Percentiles rank a stretch among this genome's conserved stretches.
These are phyloP conservation scores for Apiotrichum siamense DNA, from an alignment of 1,284 basidiomycete genomes.

Conservation along the genomic window DNA sequence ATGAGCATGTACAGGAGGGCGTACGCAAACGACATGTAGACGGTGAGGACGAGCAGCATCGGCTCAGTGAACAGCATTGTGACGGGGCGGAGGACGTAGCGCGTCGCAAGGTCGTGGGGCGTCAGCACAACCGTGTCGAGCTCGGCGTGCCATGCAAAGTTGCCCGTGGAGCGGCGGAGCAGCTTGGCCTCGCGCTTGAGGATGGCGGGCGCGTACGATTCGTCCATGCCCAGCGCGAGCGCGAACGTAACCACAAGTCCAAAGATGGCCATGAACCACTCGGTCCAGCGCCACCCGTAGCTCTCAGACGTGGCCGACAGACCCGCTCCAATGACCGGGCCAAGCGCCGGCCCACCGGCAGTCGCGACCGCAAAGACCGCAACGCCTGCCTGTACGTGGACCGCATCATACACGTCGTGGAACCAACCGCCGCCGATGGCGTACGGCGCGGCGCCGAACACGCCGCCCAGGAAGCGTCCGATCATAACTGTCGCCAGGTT, in stretches of 20 bases:
- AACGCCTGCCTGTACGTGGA: slow-evolving; percentile 12
- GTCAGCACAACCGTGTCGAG: slow-evolving; percentile 16
- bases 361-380: slow-evolving; percentile 15
- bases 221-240: slow-evolving; percentile 16
- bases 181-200: slow-evolving; percentile 10
- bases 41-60: slow-evolving; percentile 19
- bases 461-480: slow-evolving; percentile 60
- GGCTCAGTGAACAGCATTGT: slow-evolving; percentile 23
- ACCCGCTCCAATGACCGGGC: slow-evolving; percentile 17
- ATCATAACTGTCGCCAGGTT: slow-evolving; percentile 66
- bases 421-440: slow-evolving; percentile 21
- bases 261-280: slow-evolving; percentile 22
- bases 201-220: slow-evolving; percentile 18
- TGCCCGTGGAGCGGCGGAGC: slow-evolving; percentile 12
- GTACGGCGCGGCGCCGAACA: slow-evolving; percentile 29
- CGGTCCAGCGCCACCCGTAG: slow-evolving; percentile 23
- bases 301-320: slow-evolving; percentile 1
- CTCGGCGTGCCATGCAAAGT: slow-evolving; percentile 18
- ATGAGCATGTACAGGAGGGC: slow-evolving; percentile 26
- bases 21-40: slow-evolving; percentile 26
- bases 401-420: slow-evolving; percentile 15
- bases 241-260: slow-evolving; percentile 12
- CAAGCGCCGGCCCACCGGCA: slow-evolving; percentile 13
- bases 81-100: slow-evolving; percentile 20
- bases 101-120: slow-evolving; percentile 13